Evolutionary conservation across 2,329 filamentous ascomycete genomes (phyloP).

Genomic region (Fusarium sp.): DNA sequence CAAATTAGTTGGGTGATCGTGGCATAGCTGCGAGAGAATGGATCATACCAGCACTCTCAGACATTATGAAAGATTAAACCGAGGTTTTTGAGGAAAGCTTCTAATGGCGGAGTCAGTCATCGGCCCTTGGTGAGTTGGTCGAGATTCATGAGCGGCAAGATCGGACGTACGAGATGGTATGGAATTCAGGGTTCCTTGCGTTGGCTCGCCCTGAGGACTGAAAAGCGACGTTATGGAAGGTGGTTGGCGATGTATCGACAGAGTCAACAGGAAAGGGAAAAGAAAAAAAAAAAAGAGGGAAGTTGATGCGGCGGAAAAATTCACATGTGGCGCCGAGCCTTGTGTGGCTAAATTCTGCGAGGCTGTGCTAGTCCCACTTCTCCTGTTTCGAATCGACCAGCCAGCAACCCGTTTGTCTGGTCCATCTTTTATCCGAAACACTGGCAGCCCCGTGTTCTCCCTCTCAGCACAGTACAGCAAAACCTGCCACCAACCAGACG

Average conservation of each 20-base stretch:
- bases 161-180: slow-evolving; percentile 32
- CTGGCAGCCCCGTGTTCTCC: slow-evolving; percentile 33
- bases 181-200: slow-evolving; percentile 69
- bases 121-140: not conserved
- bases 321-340: slow-evolving; percentile 41
- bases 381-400: not conserved
- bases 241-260: slow-evolving; percentile 35
- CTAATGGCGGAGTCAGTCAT: slow-evolving; percentile 31
- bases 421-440: slow-evolving; percentile 42
- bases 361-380: slow-evolving; percentile 11
- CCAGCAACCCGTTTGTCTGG: too few relatives aligned
- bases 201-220: slow-evolving; percentile 67
- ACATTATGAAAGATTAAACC: slow-evolving; percentile 41
- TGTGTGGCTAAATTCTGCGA: slow-evolving; percentile 31
- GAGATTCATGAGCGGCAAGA: not conserved
- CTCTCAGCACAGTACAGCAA: slow-evolving; percentile 53
- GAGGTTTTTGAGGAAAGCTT: slow-evolving; percentile 34
- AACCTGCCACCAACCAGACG: slow-evolving; percentile 58
- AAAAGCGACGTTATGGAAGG: slow-evolving; percentile 28
- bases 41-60: slow-evolving; percentile 48
- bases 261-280: slow-evolving; percentile 26
- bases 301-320: slow-evolving; percentile 44
- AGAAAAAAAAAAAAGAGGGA: slow-evolving; percentile 31
- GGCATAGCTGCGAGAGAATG: not conserved
- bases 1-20: slow-evolving; percentile 32